Evolutionary conservation across 1,284 basidiomycete species (phyloP), one percentile per base, ranked within the genome.

Genomic region (Ganoderma lingzhi): DNA sequence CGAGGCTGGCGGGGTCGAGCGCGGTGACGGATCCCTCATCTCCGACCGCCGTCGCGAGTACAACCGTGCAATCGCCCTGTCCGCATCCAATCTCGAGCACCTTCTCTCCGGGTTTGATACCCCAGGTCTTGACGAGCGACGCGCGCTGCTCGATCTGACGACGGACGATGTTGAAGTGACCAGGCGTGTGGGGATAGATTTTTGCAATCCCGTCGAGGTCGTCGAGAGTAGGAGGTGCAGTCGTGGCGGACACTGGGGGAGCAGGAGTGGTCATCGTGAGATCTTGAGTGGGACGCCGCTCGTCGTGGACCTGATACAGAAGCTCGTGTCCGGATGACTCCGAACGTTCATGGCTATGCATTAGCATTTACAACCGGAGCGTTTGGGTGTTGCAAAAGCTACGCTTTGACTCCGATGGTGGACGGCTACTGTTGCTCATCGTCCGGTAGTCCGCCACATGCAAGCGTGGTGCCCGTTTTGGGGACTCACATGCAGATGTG

Each of bases 41-140:
- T 1, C 83, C 84, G 10, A 84, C 81, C 8, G 78, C 76, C 17
- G 77, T 75, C 28, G 83, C 84, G 2, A 85, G 76, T 2, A 78
- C 81, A 19, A 79, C 76, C 0, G 83, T 84, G 67, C 79, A 81
- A 67, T 85, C 84, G 14, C 84, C 84, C 64, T 84, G 84, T 0
- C 84, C 84, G 70, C 83, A 84, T 42, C 83, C 84, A 15, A 85
- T 72, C 70, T 85, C 84, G 2, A 85, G 76, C 3, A 85, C 75
- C 3, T 70, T 71, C 41, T 76, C 76, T 4, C 82, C 83, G 1
- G 65, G 68, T 4, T 70, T 17, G 60, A 84, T 81, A 14, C 75
- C 72, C 79, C 80, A 84, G 8, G 74, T 74, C 8, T 72, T 66
- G 19, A 83, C 70, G 6, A 84, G 74, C 37, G 78, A 75, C 44